Evolutionary conservation across 306 rosid species (phyloP), one percentile per base, ranked within the genome.

Genomic region (Begonia peltatifolia): DNA sequence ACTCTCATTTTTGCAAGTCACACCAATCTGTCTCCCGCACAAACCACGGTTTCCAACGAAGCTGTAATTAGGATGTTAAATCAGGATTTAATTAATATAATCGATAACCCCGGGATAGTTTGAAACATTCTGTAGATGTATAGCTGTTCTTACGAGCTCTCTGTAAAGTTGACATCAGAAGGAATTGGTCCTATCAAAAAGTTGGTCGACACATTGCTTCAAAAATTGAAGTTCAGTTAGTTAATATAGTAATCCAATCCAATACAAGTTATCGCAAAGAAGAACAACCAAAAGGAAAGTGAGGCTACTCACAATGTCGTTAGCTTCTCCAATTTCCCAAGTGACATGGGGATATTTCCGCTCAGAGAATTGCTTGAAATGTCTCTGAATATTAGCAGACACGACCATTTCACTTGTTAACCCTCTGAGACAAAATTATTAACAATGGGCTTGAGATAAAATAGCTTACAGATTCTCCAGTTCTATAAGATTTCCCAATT

Each of bases 101-200:
- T 10, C 12, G 12, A 44, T 44, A 10, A 44, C n/a, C 6, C 5
- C 38, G 9, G 0, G 38, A 7, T 5, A 30, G 23, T 20, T 20
- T 20, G 23, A 20, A 20, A 20, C 23, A 20, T 3, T 2, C 4
- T 20, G 23, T 20, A 20, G 23, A 20, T 42, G 10, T 44, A 11
- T 44, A 44, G 63, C 53, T 46, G 48, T 54, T 81, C 99, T 81
- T 77, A 92, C 96, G 99, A 86, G 82, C 76, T 76, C 54, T 64
- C 87, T 6, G 63, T 67, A 57, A 83, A 86, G 69, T 75, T 79
- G 77, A 61, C 92, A 62, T 86, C 94, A 56, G 74, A 77, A 53
- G 99, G 99, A 73, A 92, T 78, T 66, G 78, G 69, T 68, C 99
- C 99, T 9, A 75, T 79, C 72, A 92, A 85, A 86, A 81, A 92